phyloP scores from a whole-genome alignment of 495 filamentous ascomycete species.

The Choiromyces venosus region DNA sequence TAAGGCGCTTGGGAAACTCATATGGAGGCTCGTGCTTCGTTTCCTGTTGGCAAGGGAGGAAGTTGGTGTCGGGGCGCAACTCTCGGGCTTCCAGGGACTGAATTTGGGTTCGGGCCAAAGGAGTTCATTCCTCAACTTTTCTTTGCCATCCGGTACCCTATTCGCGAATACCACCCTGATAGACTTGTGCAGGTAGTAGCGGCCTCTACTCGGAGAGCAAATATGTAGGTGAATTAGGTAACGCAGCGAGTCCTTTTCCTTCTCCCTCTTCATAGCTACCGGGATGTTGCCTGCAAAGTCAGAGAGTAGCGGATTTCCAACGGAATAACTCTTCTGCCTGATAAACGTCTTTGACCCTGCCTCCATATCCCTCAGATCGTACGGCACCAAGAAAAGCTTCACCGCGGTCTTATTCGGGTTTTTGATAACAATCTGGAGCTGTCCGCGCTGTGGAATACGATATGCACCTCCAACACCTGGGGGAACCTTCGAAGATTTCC shows the following conservation, averaged over 20 bases:
- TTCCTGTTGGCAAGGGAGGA: constrained; percentile 29
- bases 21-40: constrained; percentile 35
- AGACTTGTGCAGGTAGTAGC: constrained; percentile 84
- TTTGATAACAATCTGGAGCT: constrained; percentile 80
- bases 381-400: constrained; percentile 74
- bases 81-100: constrained; percentile 69
- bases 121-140: constrained; percentile 85
- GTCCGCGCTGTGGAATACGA: constrained; percentile 89
- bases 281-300: constrained; percentile 25
- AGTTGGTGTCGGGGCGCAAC: constrained; percentile 43
- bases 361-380: constrained; percentile 94
- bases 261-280: constrained; percentile 31
- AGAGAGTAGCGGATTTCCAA: constrained; percentile 56
- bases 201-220: constrained; percentile 74
- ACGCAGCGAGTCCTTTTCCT: constrained; percentile 72
- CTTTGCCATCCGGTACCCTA: constrained; percentile 92
- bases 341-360: constrained; percentile 94
- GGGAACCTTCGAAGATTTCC: constrained; percentile 45
- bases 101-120: constrained; percentile 84
- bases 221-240: constrained; percentile 95
- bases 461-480: constrained; percentile 71
- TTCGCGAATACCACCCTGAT: constrained; percentile 97
- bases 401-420: constrained; percentile 45
- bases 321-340: constrained; percentile 87
- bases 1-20: constrained; percentile 13